Evolutionary conservation across 78 protist genomes (phyloP), one percentile per base, ranked within the genome.

Genomic region (Emiliania huxleyi): DNA sequence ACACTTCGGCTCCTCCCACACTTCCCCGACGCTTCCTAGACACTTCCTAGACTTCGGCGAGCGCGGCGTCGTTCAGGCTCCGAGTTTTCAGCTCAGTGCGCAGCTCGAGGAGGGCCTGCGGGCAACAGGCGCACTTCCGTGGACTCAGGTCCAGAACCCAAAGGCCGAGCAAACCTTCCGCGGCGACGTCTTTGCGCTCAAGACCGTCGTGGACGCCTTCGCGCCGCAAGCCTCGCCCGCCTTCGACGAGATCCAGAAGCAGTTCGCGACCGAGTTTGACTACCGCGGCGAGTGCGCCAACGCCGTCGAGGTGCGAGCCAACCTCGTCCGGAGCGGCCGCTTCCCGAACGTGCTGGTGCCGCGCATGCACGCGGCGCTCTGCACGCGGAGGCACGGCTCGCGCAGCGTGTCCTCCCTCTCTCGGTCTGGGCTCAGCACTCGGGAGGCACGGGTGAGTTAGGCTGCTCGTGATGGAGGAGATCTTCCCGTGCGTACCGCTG

Each of bases 261-360:
- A 88, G 48, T 49, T 49, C 91, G 75, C 21, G 33, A 11, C n/a
- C 35, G 91, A 88, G 77, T 62, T 88, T 12, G 91, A 88, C 91
- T 88, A 88, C 77, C 11, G 19, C 23, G 26, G 15, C 91, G 91
- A 88, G 91, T 56, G 69, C 33, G 35, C 35, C 77, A 56, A 55
- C 23, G 11, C 46, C 35, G 48, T 1, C 44, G 22, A 4, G 37
- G 79, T 88, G 62, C 62, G 62, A 15, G 15, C 8, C 15, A 52
- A 52, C 62, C 15, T 52, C 29, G 29, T 52, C 62, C 62, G 62
- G 62, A 52, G 62, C 62, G 62, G 62, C 62, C 8, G 62, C 8
- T 52, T 52, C 62, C 62, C 62, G 29, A 52, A 52, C 15, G 62
- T 52, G 62, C 62, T 52, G 8, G 62, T 52, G 15, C 62, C 62